Conservation (phyloP, 2,329 filamentous ascomycete species). For the Exophiala viscosa region DNA sequence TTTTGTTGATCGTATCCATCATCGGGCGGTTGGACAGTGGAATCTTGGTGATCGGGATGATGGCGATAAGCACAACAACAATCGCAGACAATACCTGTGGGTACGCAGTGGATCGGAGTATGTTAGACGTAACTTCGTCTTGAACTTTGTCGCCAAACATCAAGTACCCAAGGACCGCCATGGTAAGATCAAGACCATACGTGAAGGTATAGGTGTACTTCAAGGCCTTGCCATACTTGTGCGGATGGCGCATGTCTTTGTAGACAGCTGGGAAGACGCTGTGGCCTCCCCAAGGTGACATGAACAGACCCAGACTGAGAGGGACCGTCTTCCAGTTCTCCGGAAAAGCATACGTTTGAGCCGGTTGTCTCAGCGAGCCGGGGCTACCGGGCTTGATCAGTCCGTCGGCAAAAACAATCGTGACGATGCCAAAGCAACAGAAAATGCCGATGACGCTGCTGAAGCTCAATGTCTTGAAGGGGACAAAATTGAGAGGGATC, state of each 20-base stretch:
- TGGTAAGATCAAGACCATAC: constrained; percentile 75
- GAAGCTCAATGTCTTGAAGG: constrained; percentile 77
- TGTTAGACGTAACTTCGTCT: constrained; percentile 88
- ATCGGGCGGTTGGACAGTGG: constrained; percentile 82
- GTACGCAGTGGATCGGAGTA: constrained; percentile 71
- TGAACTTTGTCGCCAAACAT: constrained; percentile 92
- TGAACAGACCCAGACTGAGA: constrained; percentile 82
- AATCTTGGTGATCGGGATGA: constrained; percentile 95
- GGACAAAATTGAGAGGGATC: constrained; percentile 78
- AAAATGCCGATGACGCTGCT: constrained; percentile 92
- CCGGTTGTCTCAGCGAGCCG: constrained; percentile 78
- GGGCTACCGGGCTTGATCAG: constrained; percentile 73
- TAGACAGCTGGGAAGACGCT: constrained; percentile 81
- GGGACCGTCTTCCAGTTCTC: constrained; percentile 82
- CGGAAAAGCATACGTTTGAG: constrained; percentile 75
- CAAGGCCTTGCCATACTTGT: constrained; percentile 73
- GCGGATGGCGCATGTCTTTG: constrained; percentile 73
- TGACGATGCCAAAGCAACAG: constrained; percentile 81
- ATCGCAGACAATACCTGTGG: constrained; percentile 69
- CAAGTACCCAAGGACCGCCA: constrained; percentile 77
- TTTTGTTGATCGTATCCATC: constrained; percentile 75
- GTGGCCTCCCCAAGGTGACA: constrained; percentile 73
- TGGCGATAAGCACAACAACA: constrained; percentile 80
- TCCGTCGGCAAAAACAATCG: constrained; percentile 81
- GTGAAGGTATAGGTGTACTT: constrained; percentile 82